A percentile compares a stretch with the other conserved stretches of the same genome.
These are phyloP conservation scores for Potentilla sterilis DNA, from an alignment of 306 rosid species.

Conservation along the genomic window DNA sequence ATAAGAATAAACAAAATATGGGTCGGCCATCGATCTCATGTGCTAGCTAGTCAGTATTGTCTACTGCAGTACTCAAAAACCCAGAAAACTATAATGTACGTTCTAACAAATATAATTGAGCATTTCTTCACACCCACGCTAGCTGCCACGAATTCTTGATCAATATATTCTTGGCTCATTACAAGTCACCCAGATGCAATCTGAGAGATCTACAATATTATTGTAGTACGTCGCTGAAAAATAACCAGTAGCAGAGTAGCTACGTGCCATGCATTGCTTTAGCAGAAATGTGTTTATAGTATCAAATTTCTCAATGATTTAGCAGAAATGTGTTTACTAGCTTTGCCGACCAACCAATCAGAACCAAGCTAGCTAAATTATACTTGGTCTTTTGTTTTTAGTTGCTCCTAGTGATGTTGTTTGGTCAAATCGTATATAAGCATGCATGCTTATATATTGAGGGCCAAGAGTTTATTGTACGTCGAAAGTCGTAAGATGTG, in stretches of 20 bases:
- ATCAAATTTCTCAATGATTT: not conserved
- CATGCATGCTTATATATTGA: not conserved
- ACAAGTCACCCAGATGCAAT: not conserved
- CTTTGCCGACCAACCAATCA: conserved; percentile 11
- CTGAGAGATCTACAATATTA: not conserved
- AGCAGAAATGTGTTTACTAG: not conserved
- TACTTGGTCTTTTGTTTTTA: not conserved
- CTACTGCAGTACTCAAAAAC: not conserved
- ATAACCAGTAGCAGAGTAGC: not conserved
- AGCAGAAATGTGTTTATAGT: not conserved
- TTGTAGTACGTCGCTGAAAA: not conserved
- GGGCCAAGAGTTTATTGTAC: not conserved
- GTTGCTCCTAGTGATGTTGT: not conserved
- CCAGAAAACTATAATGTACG: not conserved
- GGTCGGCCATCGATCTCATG: conserved; percentile 3
- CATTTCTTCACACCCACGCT: conserved; percentile 14
- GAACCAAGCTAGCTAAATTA: not conserved
- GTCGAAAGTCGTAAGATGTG: conserved; percentile 13
- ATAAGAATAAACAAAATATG: not conserved
- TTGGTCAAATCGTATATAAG: not conserved
- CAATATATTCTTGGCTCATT: not conserved
- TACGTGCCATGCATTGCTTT: not conserved
- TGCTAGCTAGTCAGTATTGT: not conserved
- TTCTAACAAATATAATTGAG: not conserved
- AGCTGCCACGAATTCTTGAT: conserved; percentile 1